Evolutionary conservation across 129 eudicot genomes (phyloP), one percentile per base, ranked within the genome.

Genomic region (Cynara cardunculus): DNA sequence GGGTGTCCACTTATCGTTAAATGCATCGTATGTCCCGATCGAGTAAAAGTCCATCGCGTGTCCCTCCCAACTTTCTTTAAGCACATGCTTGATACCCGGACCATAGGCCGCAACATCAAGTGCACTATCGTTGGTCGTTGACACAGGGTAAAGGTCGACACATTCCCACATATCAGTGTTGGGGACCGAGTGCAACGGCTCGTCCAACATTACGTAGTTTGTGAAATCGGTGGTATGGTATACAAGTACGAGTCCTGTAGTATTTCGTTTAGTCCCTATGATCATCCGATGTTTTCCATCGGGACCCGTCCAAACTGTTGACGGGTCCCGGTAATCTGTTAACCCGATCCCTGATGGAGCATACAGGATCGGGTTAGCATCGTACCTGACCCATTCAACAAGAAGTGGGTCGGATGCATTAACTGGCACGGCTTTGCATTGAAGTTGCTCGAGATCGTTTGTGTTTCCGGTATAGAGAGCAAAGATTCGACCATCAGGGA

Each of bases 91-190:
- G 44, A 90, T 78, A 16, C 87, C 94, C 37, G 94, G 85, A 22
- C 96, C 97, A 39, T 86, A 83, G 3, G 83, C 83, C 59, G 97
- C 89, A 2, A 91, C 82, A 76, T 94, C 96, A 90, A 92, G 77
- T 74, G 96, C 97, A 8, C 83, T 87, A 72, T 69, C 71, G 4
- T 85, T 84, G 3, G 80, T 79, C 12, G 84, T 74, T 1, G 99
- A 92, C 27, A 95, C 89, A 13, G 99, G 99, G 88, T 83, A 95
- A 80, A 95, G 88, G 81, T 95, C 99, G 8, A 89, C 87, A 71
- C 99, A 95, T 80, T 95, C 99, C 99, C 99, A 95, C 99, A 95
- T 92, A 30, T 95, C 97, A 37, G 97, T 92, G 80, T 91, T 89
- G 65, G 94, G 97, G 19, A 95, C 99, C 39, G 80, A 87, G 35